Evolutionary conservation across 2,329 filamentous ascomycete genomes (phyloP).

Genomic region (Alternaria atra): DNA sequence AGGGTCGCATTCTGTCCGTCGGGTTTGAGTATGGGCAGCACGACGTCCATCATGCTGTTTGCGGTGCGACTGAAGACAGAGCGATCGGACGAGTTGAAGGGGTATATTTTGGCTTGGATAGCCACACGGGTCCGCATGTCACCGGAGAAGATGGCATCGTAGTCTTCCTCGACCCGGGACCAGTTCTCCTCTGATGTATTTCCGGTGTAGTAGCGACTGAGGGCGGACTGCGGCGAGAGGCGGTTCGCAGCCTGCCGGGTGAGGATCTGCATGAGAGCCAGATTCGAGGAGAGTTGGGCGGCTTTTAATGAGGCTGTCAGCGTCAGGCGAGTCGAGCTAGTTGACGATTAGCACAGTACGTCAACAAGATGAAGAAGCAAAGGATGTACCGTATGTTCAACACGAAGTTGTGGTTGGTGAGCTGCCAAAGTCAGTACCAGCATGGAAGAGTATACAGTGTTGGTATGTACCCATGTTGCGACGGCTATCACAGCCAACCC

Average conservation of each 20-base stretch:
- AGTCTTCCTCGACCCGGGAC: conserved; percentile 67
- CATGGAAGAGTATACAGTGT: neutral
- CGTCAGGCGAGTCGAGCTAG: conserved; percentile 68
- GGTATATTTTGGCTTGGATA: conserved; percentile 77
- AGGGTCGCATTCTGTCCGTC: conserved; percentile 69
- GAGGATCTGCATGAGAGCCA: conserved; percentile 80
- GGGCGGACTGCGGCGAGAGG: conserved; percentile 62
- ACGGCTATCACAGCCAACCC: conserved; percentile 81
- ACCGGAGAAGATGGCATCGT: conserved; percentile 74
- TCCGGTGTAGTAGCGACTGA: conserved; percentile 63
- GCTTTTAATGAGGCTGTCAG: conserved; percentile 89
- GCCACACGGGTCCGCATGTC: conserved; percentile 61
- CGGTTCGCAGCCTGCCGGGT: conserved; percentile 75
- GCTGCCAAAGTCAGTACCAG: conserved; percentile 46
- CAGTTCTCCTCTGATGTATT: conserved; percentile 68
- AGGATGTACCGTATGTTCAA: conserved; percentile 59
- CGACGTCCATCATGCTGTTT: conserved; percentile 57
- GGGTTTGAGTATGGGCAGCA: conserved; percentile 68
- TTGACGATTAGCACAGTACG: neutral
- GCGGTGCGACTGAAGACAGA: conserved; percentile 56
- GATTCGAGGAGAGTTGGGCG: conserved; percentile 78
- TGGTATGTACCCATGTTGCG: conserved; percentile 66
- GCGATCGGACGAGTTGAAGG: conserved; percentile 69
- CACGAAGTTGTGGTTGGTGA: conserved; percentile 70
- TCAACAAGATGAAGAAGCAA: too few relatives aligned